Base-by-base conservation (phyloP, 345 rosid species). In the Brassica nigra region DNA sequence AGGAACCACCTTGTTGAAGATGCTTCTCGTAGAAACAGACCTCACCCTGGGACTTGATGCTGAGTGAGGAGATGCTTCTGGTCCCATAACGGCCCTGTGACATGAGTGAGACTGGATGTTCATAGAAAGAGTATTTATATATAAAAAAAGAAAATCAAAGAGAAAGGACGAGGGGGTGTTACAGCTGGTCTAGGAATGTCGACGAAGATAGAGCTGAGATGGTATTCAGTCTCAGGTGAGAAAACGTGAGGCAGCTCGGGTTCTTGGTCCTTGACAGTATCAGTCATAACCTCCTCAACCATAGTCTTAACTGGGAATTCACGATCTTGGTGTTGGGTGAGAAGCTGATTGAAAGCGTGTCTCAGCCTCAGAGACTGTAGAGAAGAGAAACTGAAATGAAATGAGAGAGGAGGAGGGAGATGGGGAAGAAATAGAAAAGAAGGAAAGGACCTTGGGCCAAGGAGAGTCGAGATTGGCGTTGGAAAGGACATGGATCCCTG, bases 401-500 rank as follows among this genome's bases (percentile, higher is more conserved):
- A 20, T 15, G 8, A 23, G 27, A 23, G 27, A 8, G 12, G 47
- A 39, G 1, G 6, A 3, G 63, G 29, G 27, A 23, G 27, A 23
- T 23, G 27, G 27, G 27, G 27, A 3, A 28, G 67, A 63, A 8
- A 2, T 14, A 4, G 55, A 49, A 49, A 49, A 49, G n/a, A 34
- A 59, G 5, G 34, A 36, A 9, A 1, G 62, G 52, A 94, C 98
- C 91, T 92, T 90, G 73, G 90, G 92, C 97, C 93, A 91, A 36
- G 97, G 94, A 16, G 94, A 75, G 84, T 95, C 91, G 58, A 92
- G 89, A 83, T 84, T 87, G 66, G 92, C 92, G 78, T 88, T 92
- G 66, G 97, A 76, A 42, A 92, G 70, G 20, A 92, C 91, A 78
- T 90, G 97, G 78, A 91, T 85, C 69, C 95, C 95, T 0, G 97